These are phyloP conservation scores for Aspergillus uvarum DNA, from an alignment of 2,329 filamentous ascomycete species.

Conservation along the genomic window DNA sequence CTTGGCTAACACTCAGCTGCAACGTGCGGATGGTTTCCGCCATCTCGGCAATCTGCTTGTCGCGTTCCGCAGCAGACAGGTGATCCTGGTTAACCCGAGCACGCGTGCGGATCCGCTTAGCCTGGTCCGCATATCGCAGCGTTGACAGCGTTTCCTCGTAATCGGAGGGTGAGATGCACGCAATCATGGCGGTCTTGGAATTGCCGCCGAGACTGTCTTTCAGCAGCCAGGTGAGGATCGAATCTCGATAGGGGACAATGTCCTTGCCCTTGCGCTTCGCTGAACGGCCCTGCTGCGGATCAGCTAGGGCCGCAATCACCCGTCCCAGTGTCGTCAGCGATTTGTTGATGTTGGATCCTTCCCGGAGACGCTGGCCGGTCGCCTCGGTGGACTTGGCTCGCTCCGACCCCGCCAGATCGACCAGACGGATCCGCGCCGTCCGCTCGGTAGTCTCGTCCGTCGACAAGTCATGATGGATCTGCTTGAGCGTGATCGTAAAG, in stretches of 20 bases:
- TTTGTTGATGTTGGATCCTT: slow-evolving; percentile 99
- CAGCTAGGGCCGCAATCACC: slow-evolving; percentile 87
- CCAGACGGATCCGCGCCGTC: slow-evolving; percentile 86
- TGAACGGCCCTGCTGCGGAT: slow-evolving; percentile 62
- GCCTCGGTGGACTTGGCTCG: slow-evolving; percentile 94
- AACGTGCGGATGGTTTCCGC: slow-evolving; percentile 86
- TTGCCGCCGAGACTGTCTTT: slow-evolving; percentile 96
- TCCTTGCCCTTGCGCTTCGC: slow-evolving; percentile 64
- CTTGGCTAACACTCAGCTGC: slow-evolving; percentile 68
- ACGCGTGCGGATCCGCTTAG: slow-evolving; percentile 92
- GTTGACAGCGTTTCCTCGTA: slow-evolving; percentile 97
- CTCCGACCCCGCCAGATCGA: slow-evolving; percentile 93
- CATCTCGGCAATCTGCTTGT: slow-evolving; percentile 93
- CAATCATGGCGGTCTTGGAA: slow-evolving; percentile 98
- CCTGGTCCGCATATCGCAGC: slow-evolving; percentile 93
- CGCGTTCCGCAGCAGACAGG: slow-evolving; percentile 85
- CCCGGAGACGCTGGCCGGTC: slow-evolving; percentile 82
- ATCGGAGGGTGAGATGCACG: slow-evolving; percentile 90
- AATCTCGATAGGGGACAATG: slow-evolving; percentile 90
- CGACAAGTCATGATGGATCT: slow-evolving; percentile 95
- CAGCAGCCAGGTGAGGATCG: slow-evolving; percentile 77
- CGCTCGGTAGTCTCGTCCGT: slow-evolving; percentile 98
- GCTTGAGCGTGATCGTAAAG: slow-evolving; percentile 96
- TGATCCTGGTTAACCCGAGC: slow-evolving; percentile 95
- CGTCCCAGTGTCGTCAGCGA: slow-evolving; percentile 92